Conservation (phyloP, 768 basidiomycete species). For the Glaciozyma antarctica region DNA sequence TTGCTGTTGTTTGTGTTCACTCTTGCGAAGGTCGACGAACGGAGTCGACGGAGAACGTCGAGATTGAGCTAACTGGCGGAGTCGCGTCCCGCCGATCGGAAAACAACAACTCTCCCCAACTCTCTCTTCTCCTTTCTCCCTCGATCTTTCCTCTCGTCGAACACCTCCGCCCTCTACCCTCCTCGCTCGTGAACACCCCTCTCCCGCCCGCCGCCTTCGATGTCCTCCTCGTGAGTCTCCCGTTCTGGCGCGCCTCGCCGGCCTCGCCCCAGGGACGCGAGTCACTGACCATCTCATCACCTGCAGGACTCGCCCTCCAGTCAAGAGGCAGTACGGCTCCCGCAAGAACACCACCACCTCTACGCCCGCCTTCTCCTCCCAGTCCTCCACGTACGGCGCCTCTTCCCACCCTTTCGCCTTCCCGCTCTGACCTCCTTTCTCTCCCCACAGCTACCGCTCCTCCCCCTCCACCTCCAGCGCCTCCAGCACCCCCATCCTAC, state of each 20-base stretch:
- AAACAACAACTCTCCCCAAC: too few species aligned
- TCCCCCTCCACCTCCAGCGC: slow-evolving; percentile 7
- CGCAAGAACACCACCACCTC: slow-evolving; percentile 15
- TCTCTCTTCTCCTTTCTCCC: too few species aligned
- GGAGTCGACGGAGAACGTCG: too few species aligned
- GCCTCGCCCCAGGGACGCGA: not conserved
- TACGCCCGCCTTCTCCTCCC: not conserved
- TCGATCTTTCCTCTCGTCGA: not conserved
- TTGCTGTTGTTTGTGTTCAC: too few species aligned
- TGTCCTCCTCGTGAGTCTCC: not conserved
- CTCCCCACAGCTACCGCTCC: not conserved
- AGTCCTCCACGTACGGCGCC: not conserved
- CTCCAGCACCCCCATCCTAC: not conserved
- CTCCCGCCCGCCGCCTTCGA: not conserved
- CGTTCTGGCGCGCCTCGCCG: not conserved
- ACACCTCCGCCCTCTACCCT: not conserved
- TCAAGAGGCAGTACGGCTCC: slow-evolving; percentile 26
- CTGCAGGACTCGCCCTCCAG: slow-evolving; percentile 11
- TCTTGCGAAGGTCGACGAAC: too few species aligned
- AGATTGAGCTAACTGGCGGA: too few species aligned
- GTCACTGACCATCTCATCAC: not conserved
- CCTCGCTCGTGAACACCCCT: not conserved
- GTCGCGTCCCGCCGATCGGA: too few species aligned
- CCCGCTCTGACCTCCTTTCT: not conserved
- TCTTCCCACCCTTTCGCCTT: not conserved